These are phyloP conservation scores for Cephalotrichum gorgonifer DNA, from an alignment of 2,329 filamentous ascomycete genomes.

Conservation along the genomic window DNA sequence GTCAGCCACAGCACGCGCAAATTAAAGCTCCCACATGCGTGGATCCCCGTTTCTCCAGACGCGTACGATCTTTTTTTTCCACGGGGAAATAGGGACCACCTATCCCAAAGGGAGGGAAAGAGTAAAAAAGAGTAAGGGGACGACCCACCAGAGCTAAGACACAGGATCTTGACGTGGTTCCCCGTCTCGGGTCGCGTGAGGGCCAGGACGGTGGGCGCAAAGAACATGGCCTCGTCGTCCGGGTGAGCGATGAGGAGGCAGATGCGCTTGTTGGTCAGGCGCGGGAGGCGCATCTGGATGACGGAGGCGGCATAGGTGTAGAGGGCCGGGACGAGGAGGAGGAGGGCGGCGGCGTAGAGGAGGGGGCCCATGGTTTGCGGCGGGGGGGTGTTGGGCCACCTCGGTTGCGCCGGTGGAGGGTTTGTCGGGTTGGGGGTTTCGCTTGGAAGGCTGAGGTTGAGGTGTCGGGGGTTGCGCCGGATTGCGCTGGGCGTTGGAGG, in stretches of 20 bases:
- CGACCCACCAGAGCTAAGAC: conserved; percentile 65
- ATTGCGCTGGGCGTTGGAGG: too few relatives aligned
- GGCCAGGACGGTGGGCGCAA: conserved; percentile 78
- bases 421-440: background rate
- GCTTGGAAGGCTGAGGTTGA: background rate
- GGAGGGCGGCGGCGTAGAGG: conserved; percentile 17
- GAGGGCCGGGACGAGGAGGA: conserved; percentile 35
- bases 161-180: conserved; percentile 91
- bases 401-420: background rate
- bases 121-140: background rate
- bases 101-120: too few relatives aligned
- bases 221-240: conserved; percentile 99
- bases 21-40: background rate
- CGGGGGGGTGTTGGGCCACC: too few relatives aligned
- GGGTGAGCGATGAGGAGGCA: conserved; percentile 92
- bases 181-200: conserved; percentile 68
- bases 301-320: conserved; percentile 41
- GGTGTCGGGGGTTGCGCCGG: too few relatives aligned
- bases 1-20: too few relatives aligned
- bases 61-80: too few relatives aligned
- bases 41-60: too few relatives aligned
- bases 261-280: conserved; percentile 72
- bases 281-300: conserved; percentile 47
- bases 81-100: too few relatives aligned
- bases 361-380: conserved; percentile 9